phyloP scores from a whole-genome alignment of 2,329 filamentous ascomycete genomes.

The Berkeleyomyces basicola region DNA sequence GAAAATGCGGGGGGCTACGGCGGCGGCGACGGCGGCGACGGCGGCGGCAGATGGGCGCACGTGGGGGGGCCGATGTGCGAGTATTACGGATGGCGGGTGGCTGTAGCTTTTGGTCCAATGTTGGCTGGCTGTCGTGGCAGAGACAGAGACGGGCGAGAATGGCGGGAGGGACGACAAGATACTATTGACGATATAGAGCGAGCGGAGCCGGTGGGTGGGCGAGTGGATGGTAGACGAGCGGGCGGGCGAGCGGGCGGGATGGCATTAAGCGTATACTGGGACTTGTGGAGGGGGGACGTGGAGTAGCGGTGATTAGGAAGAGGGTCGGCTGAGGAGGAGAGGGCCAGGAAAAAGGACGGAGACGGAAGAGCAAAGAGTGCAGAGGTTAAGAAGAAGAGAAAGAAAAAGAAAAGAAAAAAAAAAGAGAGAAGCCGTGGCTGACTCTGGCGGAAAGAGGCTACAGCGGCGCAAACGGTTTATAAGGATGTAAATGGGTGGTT shows the following conservation, averaged over 20 bases:
- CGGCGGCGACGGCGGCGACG: not conserved
- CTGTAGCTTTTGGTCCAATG: not conserved
- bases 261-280: not conserved
- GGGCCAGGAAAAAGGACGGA: not conserved
- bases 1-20: not conserved
- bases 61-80: not conserved
- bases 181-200: not conserved
- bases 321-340: too few species aligned
- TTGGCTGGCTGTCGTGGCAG: not conserved
- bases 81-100: not conserved
- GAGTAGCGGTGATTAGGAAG: too few species aligned
- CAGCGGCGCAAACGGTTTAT: slow-evolving; percentile 2
- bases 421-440: not conserved
- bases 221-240: not conserved
- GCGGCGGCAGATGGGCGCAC: too few species aligned
- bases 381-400: not conserved
- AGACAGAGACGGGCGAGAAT: not conserved
- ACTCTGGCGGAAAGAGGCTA: not conserved
- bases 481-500: slow-evolving; percentile 1
- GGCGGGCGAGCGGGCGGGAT: not conserved
- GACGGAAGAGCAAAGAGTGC: not conserved
- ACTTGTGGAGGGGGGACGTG: too few species aligned
- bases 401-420: not conserved
- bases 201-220: not conserved
- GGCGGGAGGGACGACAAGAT: not conserved